Conservation (phyloP, 495 filamentous ascomycete genomes). For the Choiromyces venosus region DNA sequence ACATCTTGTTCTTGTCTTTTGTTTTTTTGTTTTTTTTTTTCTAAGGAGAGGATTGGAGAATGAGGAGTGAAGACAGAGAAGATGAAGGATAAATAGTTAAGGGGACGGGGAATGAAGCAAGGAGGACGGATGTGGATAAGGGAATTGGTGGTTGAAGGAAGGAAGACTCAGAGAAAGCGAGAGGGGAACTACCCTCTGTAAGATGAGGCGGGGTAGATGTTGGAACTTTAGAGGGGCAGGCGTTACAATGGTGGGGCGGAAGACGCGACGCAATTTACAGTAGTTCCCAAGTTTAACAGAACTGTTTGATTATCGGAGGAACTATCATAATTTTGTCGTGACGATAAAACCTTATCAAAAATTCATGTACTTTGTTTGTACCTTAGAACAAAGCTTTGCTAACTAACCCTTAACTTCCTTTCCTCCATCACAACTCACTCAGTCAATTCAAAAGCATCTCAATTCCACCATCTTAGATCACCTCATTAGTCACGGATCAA, state of each 20-base stretch:
- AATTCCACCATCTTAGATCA: background rate
- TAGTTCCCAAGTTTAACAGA: background rate
- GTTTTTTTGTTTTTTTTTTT: slow-evolving; percentile 1
- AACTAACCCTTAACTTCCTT: background rate
- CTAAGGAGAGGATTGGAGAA: background rate
- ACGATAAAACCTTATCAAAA: background rate
- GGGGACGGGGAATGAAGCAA: background rate
- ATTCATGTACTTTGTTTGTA: no score
- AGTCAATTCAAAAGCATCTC: background rate
- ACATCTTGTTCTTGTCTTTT: slow-evolving; percentile 22
- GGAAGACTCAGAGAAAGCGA: background rate
- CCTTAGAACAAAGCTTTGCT: background rate
- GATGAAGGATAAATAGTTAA: background rate
- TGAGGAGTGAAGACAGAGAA: background rate
- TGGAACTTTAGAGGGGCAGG: background rate
- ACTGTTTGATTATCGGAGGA: background rate
- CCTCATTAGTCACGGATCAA: background rate
- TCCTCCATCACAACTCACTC: background rate
- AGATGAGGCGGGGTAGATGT: slow-evolving; percentile 1
- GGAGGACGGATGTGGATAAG: background rate
- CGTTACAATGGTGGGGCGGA: background rate
- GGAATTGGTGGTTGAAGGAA: background rate
- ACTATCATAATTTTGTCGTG: background rate
- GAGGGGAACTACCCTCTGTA: background rate
- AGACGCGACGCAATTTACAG: background rate